Evolutionary conservation across 345 rosid genomes (phyloP).

Genomic region (Nephelium lappaceum): DNA sequence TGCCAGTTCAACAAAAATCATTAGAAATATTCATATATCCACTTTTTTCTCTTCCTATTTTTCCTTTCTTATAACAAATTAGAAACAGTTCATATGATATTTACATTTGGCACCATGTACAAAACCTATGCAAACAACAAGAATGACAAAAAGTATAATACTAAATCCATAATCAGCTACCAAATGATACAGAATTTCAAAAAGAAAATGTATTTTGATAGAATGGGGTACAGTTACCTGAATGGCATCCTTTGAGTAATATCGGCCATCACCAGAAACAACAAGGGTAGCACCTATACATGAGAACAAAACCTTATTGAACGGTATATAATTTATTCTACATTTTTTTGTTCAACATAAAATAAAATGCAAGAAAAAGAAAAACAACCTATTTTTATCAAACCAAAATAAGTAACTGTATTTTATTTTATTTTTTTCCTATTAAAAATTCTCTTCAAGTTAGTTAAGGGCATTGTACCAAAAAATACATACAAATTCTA

Average conservation of each 20-base stretch:
- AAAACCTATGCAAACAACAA: not conserved
- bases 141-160: not conserved
- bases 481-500: not conserved
- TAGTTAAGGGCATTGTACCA: too few relatives aligned
- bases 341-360: slow-evolving; percentile 6
- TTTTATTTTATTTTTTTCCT: not conserved
- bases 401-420: not conserved
- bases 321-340: not conserved
- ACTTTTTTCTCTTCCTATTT: not conserved
- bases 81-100: not conserved
- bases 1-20: slow-evolving; percentile 32
- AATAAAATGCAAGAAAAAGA: slow-evolving; percentile 1
- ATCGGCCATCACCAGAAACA: slow-evolving; percentile 99
- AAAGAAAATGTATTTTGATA: not conserved
- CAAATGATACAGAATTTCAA: not conserved
- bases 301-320: not conserved
- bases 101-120: not conserved
- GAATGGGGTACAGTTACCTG: slow-evolving; percentile 56
- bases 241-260: slow-evolving; percentile 89
- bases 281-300: slow-evolving; percentile 89
- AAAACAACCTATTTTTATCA: not conserved
- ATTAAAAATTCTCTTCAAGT: slow-evolving; percentile 1
- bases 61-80: not conserved
- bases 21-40: not conserved
- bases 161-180: not conserved